Evolutionary conservation across 768 basidiomycete genomes (phyloP), one percentile per base, ranked within the genome.

Genomic region (Tulasnella sp.): DNA sequence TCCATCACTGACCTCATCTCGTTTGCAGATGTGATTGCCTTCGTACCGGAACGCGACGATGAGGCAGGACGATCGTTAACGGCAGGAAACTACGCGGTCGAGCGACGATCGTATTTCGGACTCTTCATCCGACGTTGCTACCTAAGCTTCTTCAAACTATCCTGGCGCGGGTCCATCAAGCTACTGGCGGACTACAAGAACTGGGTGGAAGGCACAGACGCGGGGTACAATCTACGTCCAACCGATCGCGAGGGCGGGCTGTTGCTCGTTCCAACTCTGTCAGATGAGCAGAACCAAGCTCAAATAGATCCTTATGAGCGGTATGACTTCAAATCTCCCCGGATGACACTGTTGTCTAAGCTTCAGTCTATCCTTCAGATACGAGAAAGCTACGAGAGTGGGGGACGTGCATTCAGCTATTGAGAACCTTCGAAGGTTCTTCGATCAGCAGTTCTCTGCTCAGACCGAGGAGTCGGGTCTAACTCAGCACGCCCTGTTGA

Each of bases 361-460:
- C 36, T 19, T 32, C 9, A 62, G 14, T 35, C 41, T 34, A 19
- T 22, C 32, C n/a, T n/a, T 5, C 75, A 94, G 92, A 5, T 93
- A 86, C 84, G 87, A 91, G 77, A 85, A 85, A 71, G 86, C 85
- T 7, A 77, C 84, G n/a, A 82, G 84, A 14, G 84, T 85, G 6
- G 90, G 90, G 0, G 91, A 94, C 78, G 88, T 88, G 74, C 86
- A 86, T 62, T 75, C 84, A 9, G 91, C 90, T 0, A 83, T 86
- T 2, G 91, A 92, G 75, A 89, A 87, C 75, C 80, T 94, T 42
- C 85, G 91, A 39, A 82, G 86, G 68, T 94, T 90, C 78, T 94
- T 94, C 75, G 92, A 94, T 77, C 92, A 94, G 73, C 89, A 87
- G 77, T 94, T 94, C 76, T 89, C 92, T n/a, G n/a, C n/a, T 74